Conservation (phyloP, 345 rosid species). For the Populus deltoides region DNA sequence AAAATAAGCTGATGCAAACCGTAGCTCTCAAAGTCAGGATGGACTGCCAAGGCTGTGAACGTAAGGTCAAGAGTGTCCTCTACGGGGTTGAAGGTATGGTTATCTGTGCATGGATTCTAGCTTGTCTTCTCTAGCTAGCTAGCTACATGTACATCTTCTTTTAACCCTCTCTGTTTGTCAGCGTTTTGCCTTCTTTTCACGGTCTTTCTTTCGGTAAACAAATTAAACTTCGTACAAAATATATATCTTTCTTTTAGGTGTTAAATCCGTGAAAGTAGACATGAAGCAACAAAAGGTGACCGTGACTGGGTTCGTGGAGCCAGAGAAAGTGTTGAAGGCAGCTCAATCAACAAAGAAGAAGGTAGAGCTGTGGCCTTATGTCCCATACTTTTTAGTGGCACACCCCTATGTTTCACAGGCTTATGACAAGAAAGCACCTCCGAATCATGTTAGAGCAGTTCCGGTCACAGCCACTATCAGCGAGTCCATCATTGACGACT, state of each 20-base stretch:
- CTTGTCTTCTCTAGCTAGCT: neutral
- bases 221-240: neutral
- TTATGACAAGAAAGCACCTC: conserved; percentile 90
- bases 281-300: conserved; percentile 77
- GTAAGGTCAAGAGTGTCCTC: conserved; percentile 73
- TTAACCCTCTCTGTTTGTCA: neutral
- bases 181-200: neutral
- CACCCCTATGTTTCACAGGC: conserved; percentile 76
- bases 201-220: neutral
- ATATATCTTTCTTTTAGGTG: conserved; percentile 37
- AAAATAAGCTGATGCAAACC: conserved; percentile 64
- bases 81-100: conserved; percentile 63
- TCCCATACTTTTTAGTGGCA: conserved; percentile 60
- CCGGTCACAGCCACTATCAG: conserved; percentile 45
- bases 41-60: conserved; percentile 89
- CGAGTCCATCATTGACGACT: conserved; percentile 60
- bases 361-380: conserved; percentile 92
- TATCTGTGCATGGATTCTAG: neutral
- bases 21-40: conserved; percentile 74
- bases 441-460: conserved; percentile 61
- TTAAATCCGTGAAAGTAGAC: conserved; percentile 72
- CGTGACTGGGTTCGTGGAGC: conserved; percentile 62
- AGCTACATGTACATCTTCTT: neutral
- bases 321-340: conserved; percentile 61
- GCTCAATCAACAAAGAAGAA: conserved; percentile 83